Conservation (phyloP, 768 basidiomycete species). For the Boletus rubropictus region DNA sequence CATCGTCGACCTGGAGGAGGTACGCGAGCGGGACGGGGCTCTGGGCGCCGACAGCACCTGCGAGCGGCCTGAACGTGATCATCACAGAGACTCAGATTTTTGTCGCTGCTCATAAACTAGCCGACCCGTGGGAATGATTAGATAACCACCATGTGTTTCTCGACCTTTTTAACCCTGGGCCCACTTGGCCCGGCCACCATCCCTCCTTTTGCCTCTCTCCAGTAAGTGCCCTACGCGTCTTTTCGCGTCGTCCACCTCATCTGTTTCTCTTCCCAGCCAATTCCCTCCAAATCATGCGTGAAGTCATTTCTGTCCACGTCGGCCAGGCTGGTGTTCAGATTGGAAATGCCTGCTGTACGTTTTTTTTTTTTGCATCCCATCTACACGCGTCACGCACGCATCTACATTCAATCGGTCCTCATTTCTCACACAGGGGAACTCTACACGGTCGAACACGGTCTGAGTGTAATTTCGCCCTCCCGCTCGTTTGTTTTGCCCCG, state of each 20-base stretch:
- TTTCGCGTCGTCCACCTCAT: conserved; percentile 18
- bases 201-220: conserved; percentile 26
- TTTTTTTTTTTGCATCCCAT: not conserved
- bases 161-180: conserved; percentile 38
- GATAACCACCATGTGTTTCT: conserved; percentile 31
- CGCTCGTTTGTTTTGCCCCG: conserved; percentile 3
- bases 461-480: conserved; percentile 57
- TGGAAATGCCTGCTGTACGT: conserved; percentile 98
- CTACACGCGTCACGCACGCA: conserved; percentile 14
- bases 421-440: conserved; percentile 73
- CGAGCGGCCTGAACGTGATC: conserved; percentile 93
- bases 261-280: conserved; percentile 4
- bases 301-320: conserved; percentile 98
- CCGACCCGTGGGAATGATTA: conserved; percentile 27
- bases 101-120: conserved; percentile 3
- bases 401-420: conserved; percentile 8
- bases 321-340: conserved; percentile 98
- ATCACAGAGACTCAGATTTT: conserved; percentile 24
- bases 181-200: conserved; percentile 25
- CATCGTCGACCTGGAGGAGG: conserved; percentile 90
- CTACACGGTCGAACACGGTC: conserved; percentile 97
- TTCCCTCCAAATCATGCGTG: conserved; percentile 57
- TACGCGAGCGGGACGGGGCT: conserved; percentile 68
- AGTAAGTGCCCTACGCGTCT: conserved; percentile 30
- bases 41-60: conserved; percentile 71